phyloP scores from a whole-genome alignment of 345 rosid species.

The Arabidopsis thaliana region DNA sequence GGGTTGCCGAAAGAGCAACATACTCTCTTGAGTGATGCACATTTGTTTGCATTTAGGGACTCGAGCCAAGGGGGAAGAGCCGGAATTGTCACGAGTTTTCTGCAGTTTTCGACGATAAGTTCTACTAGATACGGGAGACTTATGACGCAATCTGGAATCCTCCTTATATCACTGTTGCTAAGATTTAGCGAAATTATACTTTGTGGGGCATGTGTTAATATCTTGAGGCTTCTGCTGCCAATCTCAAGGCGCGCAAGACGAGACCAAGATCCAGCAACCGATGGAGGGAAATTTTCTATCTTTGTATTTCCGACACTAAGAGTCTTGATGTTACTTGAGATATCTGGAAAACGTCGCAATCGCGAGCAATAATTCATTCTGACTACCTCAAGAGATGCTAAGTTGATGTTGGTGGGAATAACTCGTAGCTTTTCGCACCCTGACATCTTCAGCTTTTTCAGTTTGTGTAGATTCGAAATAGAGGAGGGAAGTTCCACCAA shows the following conservation, averaged over 20 bases:
- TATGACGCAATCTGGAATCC: neutral
- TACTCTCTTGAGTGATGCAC: no score
- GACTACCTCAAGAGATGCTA: slow-evolving; percentile 20
- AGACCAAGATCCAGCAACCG: neutral
- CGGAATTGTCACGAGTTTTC: no score
- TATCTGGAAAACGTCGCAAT: no score
- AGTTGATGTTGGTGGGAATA: neutral
- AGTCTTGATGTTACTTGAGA: no score
- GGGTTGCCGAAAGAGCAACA: no score
- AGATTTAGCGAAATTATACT: neutral
- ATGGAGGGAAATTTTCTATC: neutral
- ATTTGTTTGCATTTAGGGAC: no score
- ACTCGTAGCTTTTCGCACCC: neutral
- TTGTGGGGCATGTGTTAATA: neutral
- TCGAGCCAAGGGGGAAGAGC: no score
- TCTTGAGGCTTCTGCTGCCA: neutral
- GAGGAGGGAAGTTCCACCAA: slow-evolving; percentile 37
- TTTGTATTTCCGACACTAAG: neutral
- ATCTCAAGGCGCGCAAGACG: neutral
- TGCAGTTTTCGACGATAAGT: no score
- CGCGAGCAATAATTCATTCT: slow-evolving; percentile 1
- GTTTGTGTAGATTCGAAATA: slow-evolving; percentile 26
- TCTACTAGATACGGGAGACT: neutral
- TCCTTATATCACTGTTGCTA: neutral
- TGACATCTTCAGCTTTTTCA: neutral